These are phyloP conservation scores for Suillus clintonianus DNA, from an alignment of 768 basidiomycete genomes.

Conservation along the genomic window DNA sequence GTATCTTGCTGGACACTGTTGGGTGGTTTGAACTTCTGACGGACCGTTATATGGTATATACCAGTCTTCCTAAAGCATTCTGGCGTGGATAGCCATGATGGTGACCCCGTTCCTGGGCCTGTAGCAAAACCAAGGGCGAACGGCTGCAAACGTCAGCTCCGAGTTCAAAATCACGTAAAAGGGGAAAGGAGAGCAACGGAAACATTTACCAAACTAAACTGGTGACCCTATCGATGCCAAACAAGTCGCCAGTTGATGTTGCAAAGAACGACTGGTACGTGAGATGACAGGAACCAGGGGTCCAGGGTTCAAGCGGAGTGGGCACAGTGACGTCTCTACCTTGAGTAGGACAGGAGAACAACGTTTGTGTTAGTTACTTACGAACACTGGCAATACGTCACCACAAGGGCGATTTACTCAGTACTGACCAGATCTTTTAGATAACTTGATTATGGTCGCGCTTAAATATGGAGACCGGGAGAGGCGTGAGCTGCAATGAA, in stretches of 20 bases:
- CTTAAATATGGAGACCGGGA: no score
- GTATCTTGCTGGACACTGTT: no score
- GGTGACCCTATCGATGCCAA: neutral
- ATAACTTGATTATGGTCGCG: neutral
- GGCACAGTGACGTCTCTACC: neutral
- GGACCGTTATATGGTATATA: no score
- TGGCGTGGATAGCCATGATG: no score
- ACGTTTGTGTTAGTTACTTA: neutral
- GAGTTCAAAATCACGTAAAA: neutral
- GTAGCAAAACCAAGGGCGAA: no score
- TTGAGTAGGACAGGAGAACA: neutral
- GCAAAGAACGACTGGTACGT: neutral
- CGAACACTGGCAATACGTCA: neutral
- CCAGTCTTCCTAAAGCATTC: no score
- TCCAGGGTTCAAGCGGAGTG: no score
- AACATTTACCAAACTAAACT: neutral
- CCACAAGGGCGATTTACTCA: neutral
- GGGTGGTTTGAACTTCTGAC: no score
- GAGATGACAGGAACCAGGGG: no score
- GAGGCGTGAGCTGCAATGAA: no score
- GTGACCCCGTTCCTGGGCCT: no score
- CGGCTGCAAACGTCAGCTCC: no score
- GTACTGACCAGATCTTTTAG: neutral
- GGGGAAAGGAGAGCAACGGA: neutral
- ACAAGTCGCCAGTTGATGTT: neutral